Evolutionary conservation across 192 early-diverging fungal genomes (phyloP).

Genomic region (Jimgerdemannia lactiflua): DNA sequence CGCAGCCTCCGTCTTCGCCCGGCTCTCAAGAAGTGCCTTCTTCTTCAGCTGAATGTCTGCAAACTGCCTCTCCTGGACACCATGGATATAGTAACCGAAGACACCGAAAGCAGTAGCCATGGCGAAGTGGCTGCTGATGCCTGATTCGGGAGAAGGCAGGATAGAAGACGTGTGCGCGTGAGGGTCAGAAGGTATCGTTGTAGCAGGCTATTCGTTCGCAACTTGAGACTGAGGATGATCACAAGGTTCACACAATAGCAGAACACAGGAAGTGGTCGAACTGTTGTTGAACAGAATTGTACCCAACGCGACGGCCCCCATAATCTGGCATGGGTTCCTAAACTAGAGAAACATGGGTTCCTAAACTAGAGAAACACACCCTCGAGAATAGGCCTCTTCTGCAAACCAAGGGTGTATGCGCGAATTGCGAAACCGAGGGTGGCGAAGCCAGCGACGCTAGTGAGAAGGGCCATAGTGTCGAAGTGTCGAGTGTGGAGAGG

Average conservation of each 20-base stretch:
- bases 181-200: too few relatives aligned
- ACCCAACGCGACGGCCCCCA: background rate
- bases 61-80: conserved; percentile 29
- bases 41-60: conserved; percentile 30
- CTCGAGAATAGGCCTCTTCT: conserved; percentile 37
- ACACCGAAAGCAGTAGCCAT: conserved; percentile 31
- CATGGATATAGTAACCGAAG: conserved; percentile 29
- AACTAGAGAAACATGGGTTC: conserved; percentile 8
- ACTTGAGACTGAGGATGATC: too few relatives aligned
- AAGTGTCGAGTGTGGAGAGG: too few relatives aligned
- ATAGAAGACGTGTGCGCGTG: too few relatives aligned
- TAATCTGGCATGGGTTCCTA: too few relatives aligned
- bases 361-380: conserved; percentile 19
- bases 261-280: too few relatives aligned
- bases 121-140: conserved; percentile 22
- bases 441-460: conserved; percentile 32
- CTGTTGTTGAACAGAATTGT: background rate
- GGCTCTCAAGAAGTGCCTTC: conserved; percentile 29
- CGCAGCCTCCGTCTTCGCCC: background rate
- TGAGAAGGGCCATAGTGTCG: too few relatives aligned
- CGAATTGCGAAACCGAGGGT: conserved; percentile 41
- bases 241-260: too few relatives aligned
- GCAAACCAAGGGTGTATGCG: conserved; percentile 35
- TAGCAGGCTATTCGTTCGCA: too few relatives aligned
- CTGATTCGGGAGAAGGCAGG: conserved; percentile 1